These are phyloP conservation scores for Botrytis fragariae DNA, from an alignment of 2,329 filamentous ascomycete species.

Conservation along the genomic window DNA sequence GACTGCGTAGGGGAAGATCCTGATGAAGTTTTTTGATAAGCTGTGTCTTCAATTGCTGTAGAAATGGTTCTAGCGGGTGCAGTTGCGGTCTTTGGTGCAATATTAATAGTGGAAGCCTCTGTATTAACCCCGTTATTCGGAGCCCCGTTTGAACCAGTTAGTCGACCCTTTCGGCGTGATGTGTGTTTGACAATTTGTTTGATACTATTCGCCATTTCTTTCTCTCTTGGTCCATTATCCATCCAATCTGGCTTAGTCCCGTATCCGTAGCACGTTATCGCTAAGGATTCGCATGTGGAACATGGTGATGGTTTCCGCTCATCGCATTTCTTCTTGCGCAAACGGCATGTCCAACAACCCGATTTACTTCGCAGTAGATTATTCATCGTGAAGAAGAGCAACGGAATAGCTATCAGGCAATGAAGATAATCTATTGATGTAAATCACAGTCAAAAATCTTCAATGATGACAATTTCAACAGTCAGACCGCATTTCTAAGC, in stretches of 20 bases:
- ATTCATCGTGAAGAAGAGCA: background rate
- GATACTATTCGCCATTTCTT: conserved; percentile 51
- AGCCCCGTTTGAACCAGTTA: conserved; percentile 8
- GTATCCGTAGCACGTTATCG: conserved; percentile 55
- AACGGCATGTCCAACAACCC: conserved; percentile 45
- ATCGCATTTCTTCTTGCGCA: conserved; percentile 62
- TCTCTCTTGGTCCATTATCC: conserved; percentile 40
- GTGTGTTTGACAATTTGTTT: conserved; percentile 58
- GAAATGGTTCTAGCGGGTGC: background rate
- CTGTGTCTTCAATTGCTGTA: background rate
- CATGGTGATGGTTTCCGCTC: conserved; percentile 51
- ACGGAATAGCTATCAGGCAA: background rate
- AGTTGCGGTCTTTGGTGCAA: background rate
- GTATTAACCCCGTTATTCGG: conserved; percentile 11
- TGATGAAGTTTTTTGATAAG: background rate
- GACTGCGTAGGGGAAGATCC: background rate
- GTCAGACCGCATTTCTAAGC: too few species aligned
- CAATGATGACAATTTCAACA: background rate
- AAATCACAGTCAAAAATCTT: background rate
- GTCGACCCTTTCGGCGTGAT: conserved; percentile 43
- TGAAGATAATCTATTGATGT: too few species aligned
- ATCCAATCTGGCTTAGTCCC: conserved; percentile 40
- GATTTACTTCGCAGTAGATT: conserved; percentile 11
- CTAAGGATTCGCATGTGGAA: conserved; percentile 48
- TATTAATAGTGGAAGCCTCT: conserved; percentile 9